Conservation (phyloP, 1,284 basidiomycete species). For the Ustilago esculenta region DNA sequence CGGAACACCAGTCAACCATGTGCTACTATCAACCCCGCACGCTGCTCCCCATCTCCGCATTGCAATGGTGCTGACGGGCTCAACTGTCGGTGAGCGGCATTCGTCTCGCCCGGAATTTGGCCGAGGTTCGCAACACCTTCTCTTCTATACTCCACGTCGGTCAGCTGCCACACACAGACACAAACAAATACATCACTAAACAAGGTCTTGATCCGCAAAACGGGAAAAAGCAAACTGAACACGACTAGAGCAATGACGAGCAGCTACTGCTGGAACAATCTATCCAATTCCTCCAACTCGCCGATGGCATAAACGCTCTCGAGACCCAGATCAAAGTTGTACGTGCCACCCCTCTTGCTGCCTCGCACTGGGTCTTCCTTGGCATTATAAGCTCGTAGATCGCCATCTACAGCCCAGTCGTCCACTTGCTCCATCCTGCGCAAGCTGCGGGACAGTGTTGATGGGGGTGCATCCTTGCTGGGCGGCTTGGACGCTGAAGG, state of each 20-base stretch:
- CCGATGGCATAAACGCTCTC: constrained; percentile 64
- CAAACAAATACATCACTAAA: too few relatives aligned
- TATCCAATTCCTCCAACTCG: constrained; percentile 49
- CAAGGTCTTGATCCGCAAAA: too few relatives aligned
- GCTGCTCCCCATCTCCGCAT: neutral
- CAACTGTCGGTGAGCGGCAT: neutral
- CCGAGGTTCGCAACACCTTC: too few relatives aligned
- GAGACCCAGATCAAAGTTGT: constrained; percentile 69
- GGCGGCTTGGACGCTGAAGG: constrained; percentile 30
- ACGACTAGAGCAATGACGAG: too few relatives aligned
- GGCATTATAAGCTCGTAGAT: constrained; percentile 4
- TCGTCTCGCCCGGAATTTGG: neutral
- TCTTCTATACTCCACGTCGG: too few relatives aligned
- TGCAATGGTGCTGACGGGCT: neutral
- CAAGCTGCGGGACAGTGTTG: constrained; percentile 17
- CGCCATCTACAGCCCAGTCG: constrained; percentile 39
- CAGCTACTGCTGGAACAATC: constrained; percentile 36
- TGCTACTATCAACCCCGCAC: too few relatives aligned
- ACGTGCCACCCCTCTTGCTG: constrained; percentile 52
- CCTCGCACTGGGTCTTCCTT: constrained; percentile 24
- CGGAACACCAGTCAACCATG: neutral
- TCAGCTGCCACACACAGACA: too few relatives aligned
- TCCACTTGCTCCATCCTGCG: constrained; percentile 11
- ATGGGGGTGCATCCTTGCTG: constrained; percentile 32
- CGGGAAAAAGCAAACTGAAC: too few relatives aligned